phyloP scores from a whole-genome alignment of 805 yeast species.

The Saccharomycopsis babjevae region DNA sequence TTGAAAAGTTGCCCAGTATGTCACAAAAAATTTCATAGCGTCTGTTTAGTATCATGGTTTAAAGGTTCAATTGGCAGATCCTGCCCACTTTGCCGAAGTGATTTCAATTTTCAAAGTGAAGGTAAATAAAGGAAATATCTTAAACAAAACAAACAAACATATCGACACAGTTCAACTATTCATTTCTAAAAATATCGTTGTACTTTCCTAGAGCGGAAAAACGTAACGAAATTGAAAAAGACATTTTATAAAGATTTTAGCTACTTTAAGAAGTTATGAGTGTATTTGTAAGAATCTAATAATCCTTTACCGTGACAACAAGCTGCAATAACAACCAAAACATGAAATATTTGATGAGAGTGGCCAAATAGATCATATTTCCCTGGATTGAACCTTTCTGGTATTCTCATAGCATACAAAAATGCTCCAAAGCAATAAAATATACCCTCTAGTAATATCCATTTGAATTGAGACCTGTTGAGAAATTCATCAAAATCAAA shows the following conservation, averaged over 20 bases:
- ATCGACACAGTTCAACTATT: no score
- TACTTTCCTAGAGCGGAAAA: no score
- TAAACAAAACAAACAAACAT: no score
- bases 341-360: slow-evolving; percentile 79
- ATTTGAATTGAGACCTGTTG: slow-evolving; percentile 43
- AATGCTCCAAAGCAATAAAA: slow-evolving; percentile 73
- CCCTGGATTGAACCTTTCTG: slow-evolving; percentile 62
- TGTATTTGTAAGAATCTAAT: slow-evolving; percentile 41
- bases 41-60: neutral
- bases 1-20: neutral
- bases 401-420: slow-evolving; percentile 67
- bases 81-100: neutral
- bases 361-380: slow-evolving; percentile 62
- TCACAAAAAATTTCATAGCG: neutral
- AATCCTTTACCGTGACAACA: slow-evolving; percentile 62
- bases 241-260: no score
- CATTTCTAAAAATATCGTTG: no score
- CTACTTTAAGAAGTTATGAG: slow-evolving; percentile 26
- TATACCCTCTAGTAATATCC: slow-evolving; percentile 60
- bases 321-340: slow-evolving; percentile 69
- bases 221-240: no score
- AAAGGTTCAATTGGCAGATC: neutral
- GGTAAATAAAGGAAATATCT: no score
- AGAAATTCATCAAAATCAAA: slow-evolving; percentile 43
- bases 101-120: neutral